Percentiles rank a stretch among this genome's conserved stretches.
These are phyloP conservation scores for Diaporthe citriasiana DNA, from an alignment of 2,329 filamentous ascomycete genomes.

Conservation along the genomic window DNA sequence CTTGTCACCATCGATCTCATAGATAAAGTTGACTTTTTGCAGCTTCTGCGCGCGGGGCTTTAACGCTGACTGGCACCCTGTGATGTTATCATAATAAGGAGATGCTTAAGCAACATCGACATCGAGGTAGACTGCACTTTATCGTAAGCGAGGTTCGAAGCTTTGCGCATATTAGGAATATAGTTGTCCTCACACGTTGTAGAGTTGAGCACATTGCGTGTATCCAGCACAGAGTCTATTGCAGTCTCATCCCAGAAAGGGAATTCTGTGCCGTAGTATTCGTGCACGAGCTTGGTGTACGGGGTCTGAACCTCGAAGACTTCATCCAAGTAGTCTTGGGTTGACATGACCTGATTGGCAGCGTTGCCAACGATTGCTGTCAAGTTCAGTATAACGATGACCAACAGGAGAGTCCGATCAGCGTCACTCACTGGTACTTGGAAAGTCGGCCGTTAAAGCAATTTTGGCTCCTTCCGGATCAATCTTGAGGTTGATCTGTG, in stretches of 20 bases:
- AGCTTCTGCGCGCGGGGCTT: constrained; percentile 42
- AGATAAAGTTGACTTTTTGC: constrained; percentile 44
- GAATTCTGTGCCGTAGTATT: constrained; percentile 40
- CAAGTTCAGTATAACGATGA: not conserved
- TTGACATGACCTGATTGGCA: constrained; percentile 61
- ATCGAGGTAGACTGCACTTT: constrained; percentile 44
- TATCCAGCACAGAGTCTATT: constrained; percentile 44
- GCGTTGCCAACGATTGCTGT: constrained; percentile 54
- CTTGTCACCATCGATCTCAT: constrained; percentile 45
- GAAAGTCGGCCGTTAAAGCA: constrained; percentile 61
- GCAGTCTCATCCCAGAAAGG: constrained; percentile 48
- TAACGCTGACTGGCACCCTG: constrained; percentile 44
- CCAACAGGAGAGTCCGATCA: not conserved
- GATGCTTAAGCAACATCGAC: constrained; percentile 46
- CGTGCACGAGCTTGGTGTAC: constrained; percentile 43
- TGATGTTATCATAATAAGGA: constrained; percentile 46
- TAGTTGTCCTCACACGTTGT: constrained; percentile 43
- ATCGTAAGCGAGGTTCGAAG: not conserved
- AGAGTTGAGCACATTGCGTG: constrained; percentile 44
- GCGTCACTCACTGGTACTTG: constrained; percentile 54
- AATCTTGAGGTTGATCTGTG: constrained; percentile 63
- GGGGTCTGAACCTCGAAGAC: constrained; percentile 43
- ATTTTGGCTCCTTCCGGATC: constrained; percentile 66
- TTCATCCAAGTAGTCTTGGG: constrained; percentile 50
- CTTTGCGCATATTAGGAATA: not conserved